These are phyloP conservation scores for Colletotrichum melonis DNA, from an alignment of 2,329 filamentous ascomycete species.

Conservation along the genomic window DNA sequence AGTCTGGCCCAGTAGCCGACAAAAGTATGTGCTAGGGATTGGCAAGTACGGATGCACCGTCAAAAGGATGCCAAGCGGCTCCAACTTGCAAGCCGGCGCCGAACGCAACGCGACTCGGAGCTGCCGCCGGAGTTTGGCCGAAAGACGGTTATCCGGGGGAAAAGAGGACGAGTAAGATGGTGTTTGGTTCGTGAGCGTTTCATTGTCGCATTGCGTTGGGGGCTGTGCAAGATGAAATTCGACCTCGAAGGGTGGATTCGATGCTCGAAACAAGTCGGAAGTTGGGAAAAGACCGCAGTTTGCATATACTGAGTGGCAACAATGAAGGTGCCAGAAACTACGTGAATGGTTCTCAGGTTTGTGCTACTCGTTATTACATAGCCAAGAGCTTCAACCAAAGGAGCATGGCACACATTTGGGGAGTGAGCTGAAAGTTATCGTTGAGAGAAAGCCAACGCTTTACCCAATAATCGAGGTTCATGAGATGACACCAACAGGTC, in stretches of 20 bases:
- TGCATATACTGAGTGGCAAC: not conserved
- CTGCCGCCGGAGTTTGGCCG: constrained; percentile 1
- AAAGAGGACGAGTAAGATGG: not conserved
- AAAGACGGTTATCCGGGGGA: not conserved
- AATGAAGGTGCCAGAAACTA: not conserved
- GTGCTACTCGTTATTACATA: not conserved
- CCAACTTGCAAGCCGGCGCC: not conserved
- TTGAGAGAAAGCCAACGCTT: not conserved
- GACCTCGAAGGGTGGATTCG: not conserved
- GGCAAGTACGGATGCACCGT: not conserved
- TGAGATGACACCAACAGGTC: not conserved
- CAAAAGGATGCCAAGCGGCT: not conserved
- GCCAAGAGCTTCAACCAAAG: not conserved
- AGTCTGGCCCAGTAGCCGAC: not conserved
- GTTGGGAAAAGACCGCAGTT: not conserved
- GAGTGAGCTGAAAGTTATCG: not conserved
- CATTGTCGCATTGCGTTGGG: not conserved
- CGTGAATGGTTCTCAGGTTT: not conserved
- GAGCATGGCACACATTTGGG: too few species aligned
- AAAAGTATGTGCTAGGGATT: not conserved
- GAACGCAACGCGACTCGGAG: not conserved
- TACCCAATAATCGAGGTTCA: not conserved
- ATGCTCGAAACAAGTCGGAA: not conserved
- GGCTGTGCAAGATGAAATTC: not conserved
- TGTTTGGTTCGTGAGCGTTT: not conserved